Percentiles rank a stretch among this genome's conserved stretches.
Conservation (phyloP, 129 eudicot species). For the Chrysanthemum makinoi region DNA sequence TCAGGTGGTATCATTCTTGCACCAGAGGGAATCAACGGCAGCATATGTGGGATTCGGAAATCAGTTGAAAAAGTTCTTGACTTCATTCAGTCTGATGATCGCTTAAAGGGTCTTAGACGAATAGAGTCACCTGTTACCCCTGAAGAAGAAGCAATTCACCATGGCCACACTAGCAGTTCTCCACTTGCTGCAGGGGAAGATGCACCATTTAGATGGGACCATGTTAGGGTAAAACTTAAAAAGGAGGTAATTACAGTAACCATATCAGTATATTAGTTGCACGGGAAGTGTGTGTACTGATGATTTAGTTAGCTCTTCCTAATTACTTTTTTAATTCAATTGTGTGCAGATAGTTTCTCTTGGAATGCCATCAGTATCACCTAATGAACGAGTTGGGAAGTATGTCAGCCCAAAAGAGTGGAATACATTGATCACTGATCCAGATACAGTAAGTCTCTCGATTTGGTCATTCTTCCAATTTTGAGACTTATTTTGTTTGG, state of each 20-base stretch:
- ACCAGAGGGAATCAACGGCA: constrained; percentile 97
- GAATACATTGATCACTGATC: constrained; percentile 81
- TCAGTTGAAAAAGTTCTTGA: constrained; percentile 72
- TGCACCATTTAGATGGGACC: constrained; percentile 98
- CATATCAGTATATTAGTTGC: constrained; percentile 1
- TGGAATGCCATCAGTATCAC: constrained; percentile 91
- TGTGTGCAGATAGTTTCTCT: constrained; percentile 82
- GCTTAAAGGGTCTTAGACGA: constrained; percentile 76
- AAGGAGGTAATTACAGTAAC: constrained; percentile 60
- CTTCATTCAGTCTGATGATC: constrained; percentile 75
- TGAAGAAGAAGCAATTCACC: constrained; percentile 98
- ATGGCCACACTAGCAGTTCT: constrained; percentile 83
- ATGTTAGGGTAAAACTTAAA: constrained; percentile 93
- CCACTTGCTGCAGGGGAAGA: constrained; percentile 98
- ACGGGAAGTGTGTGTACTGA: constrained; percentile 4
- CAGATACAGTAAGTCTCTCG: constrained; percentile 59
- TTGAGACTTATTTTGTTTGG: neutral
- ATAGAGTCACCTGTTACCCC: constrained; percentile 94
- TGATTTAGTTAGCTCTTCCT: neutral
- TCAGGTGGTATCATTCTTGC: constrained; percentile 60
- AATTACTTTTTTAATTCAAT: neutral
- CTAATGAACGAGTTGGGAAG: constrained; percentile 79
- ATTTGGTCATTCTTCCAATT: neutral
- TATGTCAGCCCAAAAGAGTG: constrained; percentile 84
- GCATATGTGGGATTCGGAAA: constrained; percentile 90